phyloP scores from a whole-genome alignment of 768 basidiomycete species.

The Tulasnella sp. region DNA sequence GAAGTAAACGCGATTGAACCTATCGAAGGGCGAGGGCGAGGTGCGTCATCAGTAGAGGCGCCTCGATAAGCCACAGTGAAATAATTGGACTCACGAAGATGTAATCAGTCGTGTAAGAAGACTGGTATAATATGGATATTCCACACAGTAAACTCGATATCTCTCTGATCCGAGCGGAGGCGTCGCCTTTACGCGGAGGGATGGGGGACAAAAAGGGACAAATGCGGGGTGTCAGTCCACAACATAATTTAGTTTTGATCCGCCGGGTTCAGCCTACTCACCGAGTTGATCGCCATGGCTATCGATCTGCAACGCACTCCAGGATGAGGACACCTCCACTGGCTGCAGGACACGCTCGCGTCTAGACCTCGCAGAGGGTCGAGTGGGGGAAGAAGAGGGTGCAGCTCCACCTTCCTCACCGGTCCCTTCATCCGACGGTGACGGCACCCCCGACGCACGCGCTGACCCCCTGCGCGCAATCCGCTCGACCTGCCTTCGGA shows the following conservation, averaged over 20 bases:
- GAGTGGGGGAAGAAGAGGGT: neutral
- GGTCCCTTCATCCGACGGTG: slow-evolving; percentile 4
- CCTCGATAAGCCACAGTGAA: neutral
- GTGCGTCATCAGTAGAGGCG: neutral
- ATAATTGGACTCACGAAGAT: slow-evolving; percentile 46
- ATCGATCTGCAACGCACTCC: slow-evolving; percentile 74
- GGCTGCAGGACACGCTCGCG: slow-evolving; percentile 20
- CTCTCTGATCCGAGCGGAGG: slow-evolving; percentile 62
- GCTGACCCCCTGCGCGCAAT: slow-evolving; percentile 16
- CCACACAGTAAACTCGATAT: slow-evolving; percentile 66
- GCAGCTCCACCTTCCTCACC: slow-evolving; percentile 9
- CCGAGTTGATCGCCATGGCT: slow-evolving; percentile 63
- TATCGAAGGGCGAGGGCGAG: slow-evolving; percentile 20
- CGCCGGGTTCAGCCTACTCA: slow-evolving; percentile 21
- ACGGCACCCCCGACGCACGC: neutral
- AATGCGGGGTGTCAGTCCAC: slow-evolving; percentile 8
- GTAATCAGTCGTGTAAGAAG: slow-evolving; percentile 73
- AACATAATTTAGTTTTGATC: neutral
- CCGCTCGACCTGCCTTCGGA: slow-evolving; percentile 25
- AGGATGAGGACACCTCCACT: slow-evolving; percentile 60
- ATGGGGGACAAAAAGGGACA: slow-evolving; percentile 8
- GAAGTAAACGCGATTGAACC: slow-evolving; percentile 57
- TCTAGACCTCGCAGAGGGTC: neutral
- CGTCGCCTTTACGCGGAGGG: slow-evolving; percentile 36
- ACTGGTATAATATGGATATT: slow-evolving; percentile 73